phyloP scores from a whole-genome alignment of 371 early-diverging fungal genomes.

The Mortierella sp. region DNA sequence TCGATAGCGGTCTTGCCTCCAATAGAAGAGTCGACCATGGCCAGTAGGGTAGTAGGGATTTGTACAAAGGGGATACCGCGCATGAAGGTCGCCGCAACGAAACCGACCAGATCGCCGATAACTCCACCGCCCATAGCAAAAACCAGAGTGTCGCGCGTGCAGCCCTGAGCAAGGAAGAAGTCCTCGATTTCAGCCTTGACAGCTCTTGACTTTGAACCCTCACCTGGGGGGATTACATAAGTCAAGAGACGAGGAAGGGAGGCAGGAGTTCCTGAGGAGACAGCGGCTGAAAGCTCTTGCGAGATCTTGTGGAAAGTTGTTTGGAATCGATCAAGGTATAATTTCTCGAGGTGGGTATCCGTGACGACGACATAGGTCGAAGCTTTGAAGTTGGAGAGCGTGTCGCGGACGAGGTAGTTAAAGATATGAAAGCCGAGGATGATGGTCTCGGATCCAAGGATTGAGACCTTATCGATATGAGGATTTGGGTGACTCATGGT shows the following conservation, averaged over 20 bases:
- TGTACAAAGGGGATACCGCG: slow-evolving; percentile 95
- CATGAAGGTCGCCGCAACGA: slow-evolving; percentile 98
- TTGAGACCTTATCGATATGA: slow-evolving; percentile 80
- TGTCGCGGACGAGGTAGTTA: slow-evolving; percentile 79
- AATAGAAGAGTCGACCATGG: slow-evolving; percentile 98
- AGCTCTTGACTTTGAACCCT: slow-evolving; percentile 89
- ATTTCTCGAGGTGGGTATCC: slow-evolving; percentile 85
- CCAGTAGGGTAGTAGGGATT: slow-evolving; percentile 95
- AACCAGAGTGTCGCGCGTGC: slow-evolving; percentile 95
- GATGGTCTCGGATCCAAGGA: slow-evolving; percentile 91
- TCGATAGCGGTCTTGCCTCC: slow-evolving; percentile 99
- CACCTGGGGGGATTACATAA: slow-evolving; percentile 91
- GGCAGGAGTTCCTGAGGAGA: slow-evolving; percentile 21
- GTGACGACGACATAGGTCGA: slow-evolving; percentile 93
- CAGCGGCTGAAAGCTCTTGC: slow-evolving; percentile 55
- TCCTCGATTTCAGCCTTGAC: slow-evolving; percentile 93
- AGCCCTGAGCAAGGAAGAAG: slow-evolving; percentile 86
- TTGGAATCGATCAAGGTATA: slow-evolving; percentile 77
- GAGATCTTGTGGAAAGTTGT: slow-evolving; percentile 61
- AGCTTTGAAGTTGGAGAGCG: slow-evolving; percentile 79
- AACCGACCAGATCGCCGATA: slow-evolving; percentile 96
- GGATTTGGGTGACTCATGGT: slow-evolving; percentile 61
- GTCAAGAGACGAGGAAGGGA: slow-evolving; percentile 76
- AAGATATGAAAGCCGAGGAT: slow-evolving; percentile 88
- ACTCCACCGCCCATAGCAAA: slow-evolving; percentile 98